Evolutionary conservation across 805 yeast species (phyloP), one percentile per base, ranked within the genome.

Genomic region (Saccharomycopsis oosterbeekiorum): DNA sequence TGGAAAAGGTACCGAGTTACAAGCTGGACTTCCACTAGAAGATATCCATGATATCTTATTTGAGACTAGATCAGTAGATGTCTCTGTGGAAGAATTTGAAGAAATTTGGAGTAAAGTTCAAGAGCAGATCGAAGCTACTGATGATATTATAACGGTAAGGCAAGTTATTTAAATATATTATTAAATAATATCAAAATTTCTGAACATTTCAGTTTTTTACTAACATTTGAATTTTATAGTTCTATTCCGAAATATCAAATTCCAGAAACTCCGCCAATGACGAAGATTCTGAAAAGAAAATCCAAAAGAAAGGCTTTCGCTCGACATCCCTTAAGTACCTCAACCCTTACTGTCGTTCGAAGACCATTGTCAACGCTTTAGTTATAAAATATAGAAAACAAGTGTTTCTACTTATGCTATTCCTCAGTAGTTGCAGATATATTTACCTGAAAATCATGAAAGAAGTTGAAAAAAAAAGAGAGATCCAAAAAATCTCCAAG

Each of bases 101-200:
- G 86, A 83, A 62, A 77, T 88, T 62, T 90, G 96, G 96, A 69
- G 69, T 29, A 80, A 82, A 67, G 85, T 85, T n/a, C 69, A 84
- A 1, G 70, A 75, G 41, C 85, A 84, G 67, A 77, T 89, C 65
- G 81, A 82, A 64, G 78, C 76, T 60, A 87, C 85, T 74, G 85
- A 88, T 53, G 89, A 84, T 71, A 79, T 62, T 17, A 43, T 86
- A 70, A 83, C 80, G 74, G 86, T 87, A 81, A 85, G 94, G 88
- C 88, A 84, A 80, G 89, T 84, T 80, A 59, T 71, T 67, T 60
- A 26, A 34, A 34, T 62, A 65, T 61, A 61, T 57, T 64, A n/a
- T 58, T 39, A 37, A 26, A 17, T 12, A 14, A 56, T 15, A 34
- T 19, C 8, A 47, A 47, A 26, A 12, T 21, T 3, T 15, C 19